Evolutionary conservation across 2,329 filamentous ascomycete species (phyloP).

Genomic region (Fusarium sp.): DNA sequence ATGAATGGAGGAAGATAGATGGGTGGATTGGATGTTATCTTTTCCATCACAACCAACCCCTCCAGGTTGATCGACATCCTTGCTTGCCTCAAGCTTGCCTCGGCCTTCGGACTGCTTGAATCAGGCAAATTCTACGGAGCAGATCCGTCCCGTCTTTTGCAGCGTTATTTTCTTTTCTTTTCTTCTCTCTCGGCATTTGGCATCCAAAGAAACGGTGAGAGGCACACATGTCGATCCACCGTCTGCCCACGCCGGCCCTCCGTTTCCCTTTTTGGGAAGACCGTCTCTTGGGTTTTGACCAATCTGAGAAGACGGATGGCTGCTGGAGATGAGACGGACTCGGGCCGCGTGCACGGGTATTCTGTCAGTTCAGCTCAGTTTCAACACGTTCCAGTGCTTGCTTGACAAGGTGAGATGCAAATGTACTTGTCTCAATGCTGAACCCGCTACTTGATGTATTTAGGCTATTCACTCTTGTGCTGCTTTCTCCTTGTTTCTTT

Average conservation of each 20-base stretch:
- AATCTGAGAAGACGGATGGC: slow-evolving; percentile 17
- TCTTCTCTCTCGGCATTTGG: slow-evolving; percentile 25
- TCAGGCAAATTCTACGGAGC: neutral
- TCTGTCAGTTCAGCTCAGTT: slow-evolving; percentile 1
- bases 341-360: slow-evolving; percentile 39
- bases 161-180: slow-evolving; percentile 20
- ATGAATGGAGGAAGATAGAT: neutral
- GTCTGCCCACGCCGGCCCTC: slow-evolving; percentile 22
- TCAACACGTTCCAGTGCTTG: slow-evolving; percentile 5
- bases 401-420: too few relatives aligned
- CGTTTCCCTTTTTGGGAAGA: slow-evolving; percentile 24
- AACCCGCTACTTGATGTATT: neutral
- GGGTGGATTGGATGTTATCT: neutral
- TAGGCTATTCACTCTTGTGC: neutral
- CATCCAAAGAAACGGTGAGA: slow-evolving; percentile 24
- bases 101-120: slow-evolving; percentile 12
- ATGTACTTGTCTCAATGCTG: neutral
- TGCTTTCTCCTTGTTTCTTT: neutral
- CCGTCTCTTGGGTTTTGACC: slow-evolving; percentile 23
- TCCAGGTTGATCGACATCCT: slow-evolving; percentile 9
- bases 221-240: slow-evolving; percentile 18
- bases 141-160: slow-evolving; percentile 2
- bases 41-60: slow-evolving; percentile 35
- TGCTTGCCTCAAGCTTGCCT: slow-evolving; percentile 7
- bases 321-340: slow-evolving; percentile 17